These are phyloP conservation scores for Fusarium vanettenii DNA, from an alignment of 2,329 filamentous ascomycete genomes.

Conservation along the genomic window DNA sequence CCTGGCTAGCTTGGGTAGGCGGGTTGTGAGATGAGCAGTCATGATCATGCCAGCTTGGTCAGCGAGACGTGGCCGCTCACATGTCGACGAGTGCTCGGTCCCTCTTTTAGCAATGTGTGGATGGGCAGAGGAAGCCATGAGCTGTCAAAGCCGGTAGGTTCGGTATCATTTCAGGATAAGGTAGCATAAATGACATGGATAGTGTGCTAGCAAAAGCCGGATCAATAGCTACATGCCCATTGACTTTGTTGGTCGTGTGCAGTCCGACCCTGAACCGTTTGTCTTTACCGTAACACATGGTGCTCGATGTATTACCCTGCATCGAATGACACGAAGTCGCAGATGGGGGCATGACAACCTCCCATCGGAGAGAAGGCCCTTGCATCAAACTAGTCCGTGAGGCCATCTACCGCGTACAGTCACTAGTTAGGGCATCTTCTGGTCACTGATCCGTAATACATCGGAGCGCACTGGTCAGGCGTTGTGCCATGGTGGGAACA, in stretches of 20 bases:
- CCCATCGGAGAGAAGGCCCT: neutral
- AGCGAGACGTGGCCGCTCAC: neutral
- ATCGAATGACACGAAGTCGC: neutral
- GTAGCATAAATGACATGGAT: neutral
- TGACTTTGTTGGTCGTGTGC: neutral
- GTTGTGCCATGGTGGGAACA: neutral
- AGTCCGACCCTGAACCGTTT: neutral
- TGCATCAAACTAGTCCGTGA: neutral
- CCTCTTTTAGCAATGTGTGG: neutral
- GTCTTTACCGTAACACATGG: neutral
- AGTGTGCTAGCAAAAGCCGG: neutral
- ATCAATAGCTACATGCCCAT: neutral
- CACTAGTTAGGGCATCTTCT: neutral
- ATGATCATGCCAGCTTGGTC: neutral
- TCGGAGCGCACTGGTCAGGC: neutral
- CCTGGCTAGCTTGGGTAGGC: neutral
- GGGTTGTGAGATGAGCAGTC: slow-evolving; percentile 5
- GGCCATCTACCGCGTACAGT: neutral
- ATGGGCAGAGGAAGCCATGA: neutral
- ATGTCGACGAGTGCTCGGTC: neutral
- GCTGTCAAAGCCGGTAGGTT: neutral
- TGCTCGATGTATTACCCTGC: neutral
- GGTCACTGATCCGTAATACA: neutral
- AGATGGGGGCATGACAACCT: neutral
- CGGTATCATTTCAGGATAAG: neutral